Evolutionary conservation across 495 filamentous ascomycete genomes (phyloP), one percentile per base, ranked within the genome.

Genomic region (Opeltia flavorubescens): DNA sequence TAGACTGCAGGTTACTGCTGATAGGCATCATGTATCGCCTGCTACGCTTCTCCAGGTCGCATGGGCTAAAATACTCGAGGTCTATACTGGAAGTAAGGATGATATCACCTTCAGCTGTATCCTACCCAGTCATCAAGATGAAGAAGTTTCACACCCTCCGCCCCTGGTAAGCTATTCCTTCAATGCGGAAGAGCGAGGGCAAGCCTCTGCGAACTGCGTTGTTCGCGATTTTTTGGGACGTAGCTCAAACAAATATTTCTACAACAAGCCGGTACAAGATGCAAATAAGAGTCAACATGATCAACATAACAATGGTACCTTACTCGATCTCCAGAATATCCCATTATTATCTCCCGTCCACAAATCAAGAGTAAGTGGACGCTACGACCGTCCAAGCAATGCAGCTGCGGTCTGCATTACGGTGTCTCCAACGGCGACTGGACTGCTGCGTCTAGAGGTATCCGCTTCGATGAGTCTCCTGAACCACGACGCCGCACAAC

Each of bases 31-130:
- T 3, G 77, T 79, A 17, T 84, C 83, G 0, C 71, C 77, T 20
- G 81, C 85, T 55, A 70, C 84, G 0, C 49, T 87, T 17, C 59
- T 85, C 1, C 84, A 89, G 58, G 80, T 80, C 40, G 71, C 74
- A 21, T 93, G 84, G 83, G 59, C 71, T 2, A 62, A 66, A 20
- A 68, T 77, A 0, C 57, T 93, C 1, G 59, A 68, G 1, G 64
- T 57, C 7, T 65, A 70, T 38, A 59, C 62, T 17, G 60, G 61
- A 5, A 46, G 55, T 8, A 49, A 53, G 4, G 60, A 72, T 5
- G 62, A 75, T 59, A 41, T 60, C 54, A 28, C 49, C 50, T 39
- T 52, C 33, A 20, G 35, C 55, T n/a, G 58, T 49, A 18, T 55
- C 59, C 18, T 26, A 57, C 9, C 47, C 47, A 3, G 50, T 44